Percentiles rank a stretch among this genome's conserved stretches.
These are phyloP conservation scores for Graphiopsis chlorocephala DNA, from an alignment of 2,329 filamentous ascomycete species.

Conservation along the genomic window DNA sequence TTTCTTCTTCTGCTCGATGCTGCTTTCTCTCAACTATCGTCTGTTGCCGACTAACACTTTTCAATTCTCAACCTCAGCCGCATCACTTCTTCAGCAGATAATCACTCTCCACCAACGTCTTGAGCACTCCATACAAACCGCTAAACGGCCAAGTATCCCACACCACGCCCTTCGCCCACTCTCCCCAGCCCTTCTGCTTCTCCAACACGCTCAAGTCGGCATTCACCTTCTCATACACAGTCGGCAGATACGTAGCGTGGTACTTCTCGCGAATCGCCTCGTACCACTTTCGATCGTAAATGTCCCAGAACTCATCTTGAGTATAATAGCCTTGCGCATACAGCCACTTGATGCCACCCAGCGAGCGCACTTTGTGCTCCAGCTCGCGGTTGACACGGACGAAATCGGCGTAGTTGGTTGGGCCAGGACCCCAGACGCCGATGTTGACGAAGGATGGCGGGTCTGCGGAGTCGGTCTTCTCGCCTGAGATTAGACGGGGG, in stretches of 20 bases:
- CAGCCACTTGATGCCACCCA: conserved; percentile 66
- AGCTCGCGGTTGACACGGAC: conserved; percentile 58
- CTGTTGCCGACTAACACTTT: background rate
- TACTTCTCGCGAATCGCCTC: conserved; percentile 59
- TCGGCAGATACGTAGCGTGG: conserved; percentile 57
- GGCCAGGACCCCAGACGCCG: conserved; percentile 71
- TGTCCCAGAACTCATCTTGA: conserved; percentile 65
- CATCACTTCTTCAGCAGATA: conserved; percentile 31
- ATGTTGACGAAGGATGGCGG: conserved; percentile 43
- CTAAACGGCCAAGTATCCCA: conserved; percentile 36
- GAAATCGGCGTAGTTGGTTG: conserved; percentile 45
- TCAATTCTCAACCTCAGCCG: background rate
- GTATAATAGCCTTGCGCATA: conserved; percentile 69
- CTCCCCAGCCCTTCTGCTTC: conserved; percentile 4
- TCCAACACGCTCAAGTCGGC: conserved; percentile 35
- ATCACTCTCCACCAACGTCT: conserved; percentile 38
- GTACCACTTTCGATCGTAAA: conserved; percentile 61
- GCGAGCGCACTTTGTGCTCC: conserved; percentile 57
- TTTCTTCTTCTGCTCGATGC: background rate
- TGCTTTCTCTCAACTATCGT: background rate
- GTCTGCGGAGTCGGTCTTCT: conserved; percentile 9
- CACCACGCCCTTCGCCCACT: conserved; percentile 12
- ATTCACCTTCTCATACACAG: conserved; percentile 66
- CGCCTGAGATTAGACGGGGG: conserved; percentile 16
- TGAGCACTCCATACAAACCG: conserved; percentile 39